Conservation (phyloP, 768 basidiomycete genomes). For the Daedaleopsis sinensis region DNA sequence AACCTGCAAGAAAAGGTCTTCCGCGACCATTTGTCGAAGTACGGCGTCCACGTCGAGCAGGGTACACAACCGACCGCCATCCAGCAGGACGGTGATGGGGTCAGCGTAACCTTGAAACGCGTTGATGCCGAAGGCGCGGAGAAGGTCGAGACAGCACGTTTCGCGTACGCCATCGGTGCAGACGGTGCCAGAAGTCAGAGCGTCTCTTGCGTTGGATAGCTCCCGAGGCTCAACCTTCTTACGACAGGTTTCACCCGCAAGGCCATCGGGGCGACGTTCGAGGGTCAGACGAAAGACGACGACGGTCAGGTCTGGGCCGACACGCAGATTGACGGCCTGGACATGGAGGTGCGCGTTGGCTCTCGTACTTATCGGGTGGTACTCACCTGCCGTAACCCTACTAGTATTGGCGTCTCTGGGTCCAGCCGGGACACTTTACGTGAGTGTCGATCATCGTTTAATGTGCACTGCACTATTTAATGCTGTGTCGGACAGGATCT, state of each 20-base stretch:
- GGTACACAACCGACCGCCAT: conserved; percentile 38
- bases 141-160: too few relatives aligned
- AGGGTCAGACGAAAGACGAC: conserved; percentile 40
- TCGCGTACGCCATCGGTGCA: too few relatives aligned
- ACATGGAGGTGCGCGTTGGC: background rate
- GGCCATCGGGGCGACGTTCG: conserved; percentile 42
- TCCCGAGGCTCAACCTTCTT: too few relatives aligned
- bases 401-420: conserved; percentile 21
- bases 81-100: conserved; percentile 36
- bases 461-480: background rate
- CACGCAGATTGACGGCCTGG: conserved; percentile 38
- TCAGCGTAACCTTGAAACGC: conserved; percentile 24
- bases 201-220: too few relatives aligned
- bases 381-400: too few relatives aligned
- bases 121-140: too few relatives aligned
- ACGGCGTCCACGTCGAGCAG: conserved; percentile 35
- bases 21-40: conserved; percentile 23
- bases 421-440: conserved; percentile 14
- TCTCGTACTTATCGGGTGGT: too few relatives aligned
- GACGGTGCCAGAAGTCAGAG: too few relatives aligned
- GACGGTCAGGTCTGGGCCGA: conserved; percentile 38
- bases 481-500: conserved; percentile 10
- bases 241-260: too few relatives aligned
- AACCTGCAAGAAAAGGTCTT: conserved; percentile 17
- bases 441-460: background rate